Base-by-base conservation (phyloP, 176 grass and related monocot genomes). In the Stipa capillata region DNA sequence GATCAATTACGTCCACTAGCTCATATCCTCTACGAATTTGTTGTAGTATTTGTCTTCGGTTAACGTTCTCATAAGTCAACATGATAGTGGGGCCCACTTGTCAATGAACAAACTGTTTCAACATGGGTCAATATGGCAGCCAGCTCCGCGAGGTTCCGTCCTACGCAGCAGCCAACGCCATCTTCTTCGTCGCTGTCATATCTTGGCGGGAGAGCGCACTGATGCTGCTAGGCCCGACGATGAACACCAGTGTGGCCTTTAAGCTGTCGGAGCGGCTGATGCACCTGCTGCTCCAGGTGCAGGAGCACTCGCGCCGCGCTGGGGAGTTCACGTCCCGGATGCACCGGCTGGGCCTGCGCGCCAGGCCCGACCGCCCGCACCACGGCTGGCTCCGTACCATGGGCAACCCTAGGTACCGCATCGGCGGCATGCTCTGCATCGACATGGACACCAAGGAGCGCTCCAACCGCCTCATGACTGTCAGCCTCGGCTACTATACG, bases 201-300 rank as follows among this genome's bases (percentile, higher is more conserved):
- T n/a, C n/a, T n/a, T n/a, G n/a, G 23, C 87, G 88, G 14, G 74
- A 88, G 0, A 90, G 93, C 7, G 90, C 93, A 28, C 85, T 97
- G 50, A 92, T 97, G 93, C 71, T 97, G 50, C 82, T 80, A 21
- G 93, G 93, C 5, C 93, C 93, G 12, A 97, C 93, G 17, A 97
- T 97, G 93, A 97, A 97, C 73, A 87, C 93, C 20, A 97, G 92
- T 87, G 90, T 97, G 36, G 93, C 93, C 3, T 97, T 97, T 79
- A 90, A 97, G 85, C 84, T 97, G 5, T 86, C 93, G 43, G 93
- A 90, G 74, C 90, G 93, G 17, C 90, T 97, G 2, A 90, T 90
- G 0, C 93, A 97, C 85, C 93, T 97, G 10, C 83, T 87, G 12
- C 68, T 97, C 18, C 93, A 90, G 29, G 84, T 97, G 82, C 89